These are phyloP conservation scores for Fennellomyces sp. DNA, from an alignment of 371 early-diverging fungal species.

Conservation along the genomic window DNA sequence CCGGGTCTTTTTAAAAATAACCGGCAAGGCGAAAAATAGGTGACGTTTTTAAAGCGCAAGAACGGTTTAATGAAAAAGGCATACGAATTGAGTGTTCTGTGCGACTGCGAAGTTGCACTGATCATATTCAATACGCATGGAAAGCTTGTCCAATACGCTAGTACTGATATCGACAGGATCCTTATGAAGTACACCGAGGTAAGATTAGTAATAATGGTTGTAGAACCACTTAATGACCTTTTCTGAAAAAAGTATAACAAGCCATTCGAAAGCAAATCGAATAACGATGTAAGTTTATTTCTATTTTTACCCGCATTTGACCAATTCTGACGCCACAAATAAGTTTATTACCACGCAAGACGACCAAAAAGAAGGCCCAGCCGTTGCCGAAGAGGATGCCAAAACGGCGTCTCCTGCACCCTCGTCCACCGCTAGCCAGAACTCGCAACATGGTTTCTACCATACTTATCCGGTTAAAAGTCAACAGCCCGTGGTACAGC, in stretches of 20 bases:
- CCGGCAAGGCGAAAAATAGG: conserved; percentile 39
- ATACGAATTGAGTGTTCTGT: conserved; percentile 95
- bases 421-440: background rate
- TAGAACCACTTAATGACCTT: background rate
- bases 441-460: background rate
- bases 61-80: conserved; percentile 99
- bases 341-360: too few species aligned
- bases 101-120: conserved; percentile 95
- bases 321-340: too few species aligned
- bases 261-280: conserved; percentile 44
- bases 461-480: background rate
- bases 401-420: background rate
- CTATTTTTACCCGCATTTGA: too few species aligned
- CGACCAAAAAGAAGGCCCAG: background rate
- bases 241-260: conserved; percentile 34
- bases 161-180: conserved; percentile 90
- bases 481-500: background rate
- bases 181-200: conserved; percentile 92
- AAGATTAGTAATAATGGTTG: conserved; percentile 6
- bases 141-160: conserved; percentile 92
- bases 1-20: background rate
- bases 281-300: conserved; percentile 45
- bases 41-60: conserved; percentile 96
- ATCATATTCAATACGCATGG: conserved; percentile 92
- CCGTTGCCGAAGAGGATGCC: background rate